Conservation (phyloP, 805 yeast species). For the Saccharomycopsis fodiens region DNA sequence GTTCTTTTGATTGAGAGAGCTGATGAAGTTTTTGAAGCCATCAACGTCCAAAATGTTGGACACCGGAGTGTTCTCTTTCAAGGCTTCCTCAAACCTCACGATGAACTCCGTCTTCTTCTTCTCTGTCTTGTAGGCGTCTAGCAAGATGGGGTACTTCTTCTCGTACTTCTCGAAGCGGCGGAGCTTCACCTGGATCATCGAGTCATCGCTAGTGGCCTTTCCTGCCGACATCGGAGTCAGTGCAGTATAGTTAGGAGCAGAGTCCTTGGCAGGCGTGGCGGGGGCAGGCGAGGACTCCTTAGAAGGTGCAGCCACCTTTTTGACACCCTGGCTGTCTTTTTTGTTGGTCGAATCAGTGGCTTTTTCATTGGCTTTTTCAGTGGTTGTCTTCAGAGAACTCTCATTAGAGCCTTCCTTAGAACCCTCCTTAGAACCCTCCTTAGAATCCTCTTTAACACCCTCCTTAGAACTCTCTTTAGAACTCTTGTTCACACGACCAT, state of each 20-base stretch:
- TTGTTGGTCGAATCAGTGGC: constrained; percentile 8
- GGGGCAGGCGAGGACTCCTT: constrained; percentile 14
- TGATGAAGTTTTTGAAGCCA: constrained; percentile 59
- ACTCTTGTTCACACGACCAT: background rate
- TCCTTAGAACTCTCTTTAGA: background rate
- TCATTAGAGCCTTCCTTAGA: too few species aligned
- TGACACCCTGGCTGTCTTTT: too few species aligned
- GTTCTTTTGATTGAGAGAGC: constrained; percentile 52
- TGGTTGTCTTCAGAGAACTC: too few species aligned
- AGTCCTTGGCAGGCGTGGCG: constrained; percentile 11
- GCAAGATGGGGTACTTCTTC: constrained; percentile 76
- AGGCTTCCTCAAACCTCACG: constrained; percentile 53
- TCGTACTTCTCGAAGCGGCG: constrained; percentile 81
- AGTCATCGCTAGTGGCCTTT: constrained; percentile 20
- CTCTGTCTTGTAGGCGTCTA: constrained; percentile 80
- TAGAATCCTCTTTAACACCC: constrained; percentile 3
- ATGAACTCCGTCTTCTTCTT: constrained; percentile 59
- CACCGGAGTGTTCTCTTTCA: constrained; percentile 77
- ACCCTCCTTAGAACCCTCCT: constrained; percentile 1
- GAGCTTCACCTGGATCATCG: constrained; percentile 52
- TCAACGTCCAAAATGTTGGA: constrained; percentile 67
- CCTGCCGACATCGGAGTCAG: constrained; percentile 27
- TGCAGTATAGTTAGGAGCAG: constrained; percentile 19
- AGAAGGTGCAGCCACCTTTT: too few species aligned
- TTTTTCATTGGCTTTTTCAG: constrained; percentile 7